Evolutionary conservation across 1,139 yeast genomes (phyloP), one percentile per base, ranked within the genome.

Genomic region (Scheffersomyces parashehatae): DNA sequence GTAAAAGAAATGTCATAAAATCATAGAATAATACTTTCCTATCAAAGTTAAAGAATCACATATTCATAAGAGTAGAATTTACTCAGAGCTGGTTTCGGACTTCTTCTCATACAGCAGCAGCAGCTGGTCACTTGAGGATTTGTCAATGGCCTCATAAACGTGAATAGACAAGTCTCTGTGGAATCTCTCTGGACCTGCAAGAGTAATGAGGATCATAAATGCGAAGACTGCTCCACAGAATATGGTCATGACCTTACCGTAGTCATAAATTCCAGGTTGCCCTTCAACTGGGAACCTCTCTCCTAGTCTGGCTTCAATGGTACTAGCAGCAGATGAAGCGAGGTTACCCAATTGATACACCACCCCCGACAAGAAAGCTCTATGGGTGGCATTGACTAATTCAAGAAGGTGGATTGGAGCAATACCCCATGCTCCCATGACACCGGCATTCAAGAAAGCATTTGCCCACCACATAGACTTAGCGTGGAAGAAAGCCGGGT

Each of bases 401-500:
- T 69, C 75, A 34, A 68, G 53, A 31, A 69, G 54, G 49, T 67
- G 68, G 28, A 67, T 56, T 6, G 73, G 73, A 3, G 64, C 65
- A 34, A 70, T 69, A 31, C 75, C 74, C 67, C 68, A 70, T 4
- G 67, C 64, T 0, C 72, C 74, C 64, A 66, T 68, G 8, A 68
- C 71, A 20, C 67, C 64, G 33, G 56, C 54, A 37, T 58, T 59
- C 46, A 60, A 49, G 46, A 59, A 59, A 45, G 60, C 59, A 28
- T 51, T 56, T 31, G 35, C 35, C 35, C 35, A 31, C 35, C 35
- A 31, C 11, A 14, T 15, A 4, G 9, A 20, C n/a, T 9, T 47
- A 26, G 44, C 42, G 30, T 49, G 50, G 53, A 59, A 60, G 47
- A 57, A 64, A 3, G 67, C 55, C 10, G 74, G 74, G 46, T 70